A percentile compares a stretch with the other conserved stretches of the same genome.
phyloP scores from a whole-genome alignment of 345 rosid species.

The Rubroshorea leprosula region DNA sequence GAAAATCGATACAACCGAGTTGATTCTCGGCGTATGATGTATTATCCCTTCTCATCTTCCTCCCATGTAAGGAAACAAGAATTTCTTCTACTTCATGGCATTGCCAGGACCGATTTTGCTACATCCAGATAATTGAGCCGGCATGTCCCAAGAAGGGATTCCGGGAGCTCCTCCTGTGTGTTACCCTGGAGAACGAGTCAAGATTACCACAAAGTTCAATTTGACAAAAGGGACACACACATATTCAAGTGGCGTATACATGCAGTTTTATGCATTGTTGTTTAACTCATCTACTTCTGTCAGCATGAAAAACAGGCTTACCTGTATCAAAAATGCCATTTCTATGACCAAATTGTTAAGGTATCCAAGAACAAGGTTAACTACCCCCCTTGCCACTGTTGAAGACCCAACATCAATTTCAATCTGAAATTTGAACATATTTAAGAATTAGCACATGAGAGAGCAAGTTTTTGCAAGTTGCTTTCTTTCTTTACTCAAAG shows the following conservation, averaged over 20 bases:
- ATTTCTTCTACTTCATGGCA: constrained; percentile 11
- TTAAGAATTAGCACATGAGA: not conserved
- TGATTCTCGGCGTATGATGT: not conserved
- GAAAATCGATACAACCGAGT: not conserved
- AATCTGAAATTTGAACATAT: constrained; percentile 36
- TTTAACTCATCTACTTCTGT: no score
- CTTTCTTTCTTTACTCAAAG: no score
- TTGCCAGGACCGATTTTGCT: constrained; percentile 48
- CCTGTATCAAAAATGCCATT: constrained; percentile 94
- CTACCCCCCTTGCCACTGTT: constrained; percentile 80
- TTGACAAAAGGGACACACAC: no score
- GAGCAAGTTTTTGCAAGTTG: not conserved
- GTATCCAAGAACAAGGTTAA: constrained; percentile 77
- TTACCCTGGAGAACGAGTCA: constrained; percentile 49
- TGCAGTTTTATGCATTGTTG: no score
- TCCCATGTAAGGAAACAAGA: not conserved
- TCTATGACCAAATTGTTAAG: constrained; percentile 77
- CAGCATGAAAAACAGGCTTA: no score
- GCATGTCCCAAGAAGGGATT: constrained; percentile 74
- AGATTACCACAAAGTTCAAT: no score
- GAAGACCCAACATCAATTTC: constrained; percentile 87
- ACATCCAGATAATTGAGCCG: constrained; percentile 64
- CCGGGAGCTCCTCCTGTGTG: constrained; percentile 85
- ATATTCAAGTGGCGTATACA: no score
- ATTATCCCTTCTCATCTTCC: no score